Percentiles rank a stretch among this genome's conserved stretches.
Conservation (phyloP, 2,329 filamentous ascomycete genomes). For the Diplocarpon rosae region DNA sequence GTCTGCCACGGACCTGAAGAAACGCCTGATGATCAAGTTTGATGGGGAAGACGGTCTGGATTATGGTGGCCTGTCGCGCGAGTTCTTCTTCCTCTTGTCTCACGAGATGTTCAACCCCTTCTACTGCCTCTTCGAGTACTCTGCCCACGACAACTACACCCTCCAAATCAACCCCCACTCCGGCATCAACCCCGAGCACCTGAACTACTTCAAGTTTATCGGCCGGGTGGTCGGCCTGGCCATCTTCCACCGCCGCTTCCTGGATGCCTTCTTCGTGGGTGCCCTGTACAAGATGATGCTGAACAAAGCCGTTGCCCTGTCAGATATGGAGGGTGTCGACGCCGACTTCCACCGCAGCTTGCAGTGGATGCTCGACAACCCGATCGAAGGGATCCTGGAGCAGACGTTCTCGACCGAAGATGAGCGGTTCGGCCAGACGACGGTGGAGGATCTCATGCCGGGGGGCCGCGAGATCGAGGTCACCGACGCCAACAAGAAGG, state of each 20-base stretch:
- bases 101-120: conserved; percentile 99
- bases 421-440: conserved; percentile 89
- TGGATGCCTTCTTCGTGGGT: conserved; percentile 98
- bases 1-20: conserved; percentile 91
- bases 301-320: conserved; percentile 79
- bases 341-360: conserved; percentile 94
- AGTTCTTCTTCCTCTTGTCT: conserved; percentile 98
- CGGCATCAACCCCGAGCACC: conserved; percentile 96
- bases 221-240: conserved; percentile 91
- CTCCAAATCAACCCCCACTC: conserved; percentile 99
- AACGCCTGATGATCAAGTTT: conserved; percentile 98
- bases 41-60: conserved; percentile 96
- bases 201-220: conserved; percentile 99
- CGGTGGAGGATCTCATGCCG: conserved; percentile 87
- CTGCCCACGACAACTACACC: conserved; percentile 98
- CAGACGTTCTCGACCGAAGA: conserved; percentile 96
- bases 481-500: conserved; percentile 97
- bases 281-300: conserved; percentile 99
- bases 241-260: conserved; percentile 94
- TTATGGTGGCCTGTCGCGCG: conserved; percentile 92
- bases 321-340: conserved; percentile 98
- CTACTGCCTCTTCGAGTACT: conserved; percentile 99
- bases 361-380: conserved; percentile 96
- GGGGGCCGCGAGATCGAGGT: conserved; percentile 86
- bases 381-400: conserved; percentile 89